phyloP scores from a whole-genome alignment of 2,329 filamentous ascomycete genomes.

The Pseudogymnoascus pannorum region DNA sequence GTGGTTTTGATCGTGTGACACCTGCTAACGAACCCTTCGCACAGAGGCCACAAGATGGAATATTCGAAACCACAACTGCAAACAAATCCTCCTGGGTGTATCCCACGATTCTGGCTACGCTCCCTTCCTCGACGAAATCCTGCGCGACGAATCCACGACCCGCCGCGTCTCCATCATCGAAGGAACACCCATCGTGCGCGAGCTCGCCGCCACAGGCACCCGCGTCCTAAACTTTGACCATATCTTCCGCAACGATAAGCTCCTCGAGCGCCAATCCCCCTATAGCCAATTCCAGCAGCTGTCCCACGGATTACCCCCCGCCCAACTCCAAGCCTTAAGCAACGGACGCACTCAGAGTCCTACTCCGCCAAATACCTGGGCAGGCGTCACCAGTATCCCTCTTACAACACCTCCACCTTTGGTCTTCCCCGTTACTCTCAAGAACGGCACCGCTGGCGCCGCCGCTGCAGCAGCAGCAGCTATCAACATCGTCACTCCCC shows the following conservation, averaged over 20 bases:
- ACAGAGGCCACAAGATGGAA: slow-evolving; percentile 43
- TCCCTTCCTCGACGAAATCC: slow-evolving; percentile 49
- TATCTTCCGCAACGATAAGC: slow-evolving; percentile 49
- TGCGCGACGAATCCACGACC: slow-evolving; percentile 37
- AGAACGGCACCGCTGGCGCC: slow-evolving; percentile 13
- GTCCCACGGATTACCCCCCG: slow-evolving; percentile 1
- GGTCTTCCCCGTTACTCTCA: slow-evolving; percentile 14
- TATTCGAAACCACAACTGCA: slow-evolving; percentile 53
- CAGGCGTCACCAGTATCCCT: slow-evolving; percentile 26
- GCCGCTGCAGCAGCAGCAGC: slow-evolving; percentile 12
- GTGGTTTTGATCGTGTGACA: background rate
- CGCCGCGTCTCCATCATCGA: slow-evolving; percentile 47
- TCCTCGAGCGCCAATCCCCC: slow-evolving; percentile 33
- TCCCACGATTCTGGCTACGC: slow-evolving; percentile 56
- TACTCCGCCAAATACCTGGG: slow-evolving; percentile 23
- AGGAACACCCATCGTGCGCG: slow-evolving; percentile 43
- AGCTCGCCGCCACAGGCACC: slow-evolving; percentile 41
- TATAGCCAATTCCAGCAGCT: slow-evolving; percentile 14
- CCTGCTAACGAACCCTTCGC: slow-evolving; percentile 13
- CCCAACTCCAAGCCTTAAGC: background rate
- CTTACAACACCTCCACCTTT: slow-evolving; percentile 17
- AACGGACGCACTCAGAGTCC: slow-evolving; percentile 13
- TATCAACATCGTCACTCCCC: slow-evolving; percentile 5
- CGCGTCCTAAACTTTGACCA: slow-evolving; percentile 40
- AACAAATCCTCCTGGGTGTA: slow-evolving; percentile 52